Percentiles rank a stretch among this genome's conserved stretches.
Evolutionary conservation across 176 grass and related monocot genomes (phyloP).

Genomic region (Puccinellia tenuiflora): DNA sequence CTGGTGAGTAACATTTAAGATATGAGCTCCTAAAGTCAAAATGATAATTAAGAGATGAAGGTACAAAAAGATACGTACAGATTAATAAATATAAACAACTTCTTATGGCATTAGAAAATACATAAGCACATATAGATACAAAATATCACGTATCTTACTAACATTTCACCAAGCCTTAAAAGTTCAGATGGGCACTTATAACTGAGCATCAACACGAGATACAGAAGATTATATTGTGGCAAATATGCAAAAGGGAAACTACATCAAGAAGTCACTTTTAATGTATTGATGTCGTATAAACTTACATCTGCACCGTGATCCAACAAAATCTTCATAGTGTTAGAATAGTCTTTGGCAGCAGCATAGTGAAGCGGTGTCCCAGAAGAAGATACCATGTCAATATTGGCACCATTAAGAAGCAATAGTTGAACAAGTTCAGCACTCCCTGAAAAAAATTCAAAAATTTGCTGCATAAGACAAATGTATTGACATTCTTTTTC

Average conservation of each 20-base stretch:
- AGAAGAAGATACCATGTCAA: too few species aligned
- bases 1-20: not conserved
- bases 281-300: not conserved
- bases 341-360: too few species aligned
- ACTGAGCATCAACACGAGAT: too few species aligned
- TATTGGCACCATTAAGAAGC: too few species aligned
- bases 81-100: not conserved
- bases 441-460: too few species aligned
- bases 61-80: not conserved
- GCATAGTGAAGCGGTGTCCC: too few species aligned
- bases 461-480: too few species aligned
- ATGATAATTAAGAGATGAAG: not conserved
- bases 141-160: not conserved
- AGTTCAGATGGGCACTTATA: not conserved
- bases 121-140: not conserved
- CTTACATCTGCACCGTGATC: too few species aligned
- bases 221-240: not conserved
- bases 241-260: not conserved
- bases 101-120: not conserved
- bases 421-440: too few species aligned
- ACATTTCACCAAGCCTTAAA: not conserved
- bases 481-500: too few species aligned
- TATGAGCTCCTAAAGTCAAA: not conserved
- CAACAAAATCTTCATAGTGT: too few species aligned
- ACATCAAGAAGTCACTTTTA: not conserved